Evolutionary conservation across 2,329 filamentous ascomycete species (phyloP).

Genomic region (Pseudogymnoascus sp.): DNA sequence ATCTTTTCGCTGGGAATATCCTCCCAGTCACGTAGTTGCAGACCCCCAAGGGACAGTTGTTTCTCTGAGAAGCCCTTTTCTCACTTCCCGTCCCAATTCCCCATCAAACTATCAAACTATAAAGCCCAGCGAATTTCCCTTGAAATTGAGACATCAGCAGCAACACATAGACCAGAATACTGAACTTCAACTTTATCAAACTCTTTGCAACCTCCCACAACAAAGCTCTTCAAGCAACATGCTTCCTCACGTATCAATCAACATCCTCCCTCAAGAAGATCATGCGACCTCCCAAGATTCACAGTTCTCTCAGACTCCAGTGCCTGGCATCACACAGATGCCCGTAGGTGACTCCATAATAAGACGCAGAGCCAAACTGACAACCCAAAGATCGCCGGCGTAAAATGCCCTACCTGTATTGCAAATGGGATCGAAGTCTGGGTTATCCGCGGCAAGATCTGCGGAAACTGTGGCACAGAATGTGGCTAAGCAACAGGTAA

Average conservation of each 20-base stretch:
- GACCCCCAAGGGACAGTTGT: not conserved
- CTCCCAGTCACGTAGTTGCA: not conserved
- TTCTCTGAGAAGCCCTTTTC: not conserved
- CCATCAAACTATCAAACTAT: not conserved
- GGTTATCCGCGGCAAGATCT: constrained; percentile 49
- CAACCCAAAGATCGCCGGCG: constrained; percentile 39
- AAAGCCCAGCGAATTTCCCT: not conserved
- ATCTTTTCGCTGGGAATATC: not conserved
- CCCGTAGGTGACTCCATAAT: not conserved
- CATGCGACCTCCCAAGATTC: not conserved
- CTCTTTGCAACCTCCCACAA: not conserved
- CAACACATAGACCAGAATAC: not conserved
- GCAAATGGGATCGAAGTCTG: constrained; percentile 46
- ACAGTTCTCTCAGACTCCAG: not conserved
- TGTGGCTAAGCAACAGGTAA: constrained; percentile 25
- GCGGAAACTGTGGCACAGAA: constrained; percentile 46
- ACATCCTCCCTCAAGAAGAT: not conserved
- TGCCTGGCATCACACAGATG: not conserved
- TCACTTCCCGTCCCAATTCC: not conserved
- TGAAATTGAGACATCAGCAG: not conserved
- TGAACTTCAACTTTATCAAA: not conserved
- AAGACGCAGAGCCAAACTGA: not conserved
- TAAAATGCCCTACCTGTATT: constrained; percentile 47
- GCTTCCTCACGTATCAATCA: not conserved
- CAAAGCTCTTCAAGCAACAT: not conserved